Base-by-base conservation (phyloP, 495 filamentous ascomycete species). In the Xylaria palmicola region DNA sequence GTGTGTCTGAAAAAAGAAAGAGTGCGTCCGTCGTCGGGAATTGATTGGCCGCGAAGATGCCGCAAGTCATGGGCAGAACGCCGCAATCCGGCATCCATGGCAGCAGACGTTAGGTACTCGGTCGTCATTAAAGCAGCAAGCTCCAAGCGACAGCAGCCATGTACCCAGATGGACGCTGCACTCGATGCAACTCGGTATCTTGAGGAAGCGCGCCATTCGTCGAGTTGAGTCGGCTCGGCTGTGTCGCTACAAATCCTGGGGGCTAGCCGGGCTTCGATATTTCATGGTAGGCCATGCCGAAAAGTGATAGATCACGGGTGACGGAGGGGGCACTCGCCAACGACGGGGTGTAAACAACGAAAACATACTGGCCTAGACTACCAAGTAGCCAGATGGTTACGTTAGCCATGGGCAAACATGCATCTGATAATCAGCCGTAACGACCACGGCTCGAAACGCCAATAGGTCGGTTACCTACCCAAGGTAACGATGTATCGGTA, bases 31-130 rank as follows among this genome's bases (percentile, higher is more conserved):
- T 17, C 19, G 5, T 22, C 0, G 13, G 17, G 27, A 13, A 6
- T 44, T 60, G 57, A 60, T 60, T 60, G 56, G 56, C 30, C 29
- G 13, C 22, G 20, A 24, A 10, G 34, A 41, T 51, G 47, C 44
- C 37, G 22, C 20, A 40, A 24, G 34, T 9, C 34, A 52, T 60
- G 19, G 13, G 3, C 34, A 36, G 44, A 37, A 15, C 37, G 49
- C 47, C 37, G 37, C 57, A 50, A 44, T 43, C 47, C 37, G 30
- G 37, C 57, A 50, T 24, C 37, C 6, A 34, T 60, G 47, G 8
- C 34, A 27, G 26, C n/a, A 44, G 47, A 34, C 37, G 13, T 24
- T 13, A 29, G 12, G 27, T 17, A 19, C n/a, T n/a, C n/a, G n/a
- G n/a, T n/a, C n/a, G n/a, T n/a, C n/a, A n/a, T 22, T 40, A 40